phyloP scores from a whole-genome alignment of 169 alveolate species.

The Plasmodium adleri region DNA sequence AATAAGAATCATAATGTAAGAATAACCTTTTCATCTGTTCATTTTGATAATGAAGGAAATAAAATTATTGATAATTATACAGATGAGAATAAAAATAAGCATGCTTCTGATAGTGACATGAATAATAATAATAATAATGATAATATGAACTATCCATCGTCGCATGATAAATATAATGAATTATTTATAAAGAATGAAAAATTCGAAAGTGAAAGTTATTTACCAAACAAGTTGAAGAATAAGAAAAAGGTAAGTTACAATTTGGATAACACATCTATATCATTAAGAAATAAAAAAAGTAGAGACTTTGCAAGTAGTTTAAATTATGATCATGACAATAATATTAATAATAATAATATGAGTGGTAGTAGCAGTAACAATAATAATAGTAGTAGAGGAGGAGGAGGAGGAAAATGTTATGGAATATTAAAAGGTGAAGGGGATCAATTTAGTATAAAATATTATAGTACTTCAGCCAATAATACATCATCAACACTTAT shows the following conservation, averaged over 20 bases:
- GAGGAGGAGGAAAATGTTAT: not conserved
- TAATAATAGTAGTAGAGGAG: not conserved
- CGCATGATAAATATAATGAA: conserved; percentile 20
- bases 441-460: conserved; percentile 25
- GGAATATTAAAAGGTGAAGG: conserved; percentile 5
- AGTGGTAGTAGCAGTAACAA: not conserved
- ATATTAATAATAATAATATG: too few species aligned
- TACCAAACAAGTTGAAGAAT: conserved; percentile 44
- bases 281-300: conserved; percentile 30
- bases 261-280: conserved; percentile 61
- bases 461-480: conserved; percentile 43
- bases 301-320: not conserved
- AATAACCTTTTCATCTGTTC: not conserved
- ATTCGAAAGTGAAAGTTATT: conserved; percentile 30
- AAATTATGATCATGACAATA: not conserved
- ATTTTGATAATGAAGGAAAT: conserved; percentile 15
- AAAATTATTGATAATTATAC: not conserved
- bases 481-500: conserved; percentile 15
- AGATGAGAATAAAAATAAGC: conserved; percentile 10
- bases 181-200: conserved; percentile 34
- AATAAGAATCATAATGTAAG: not conserved
- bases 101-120: conserved; percentile 39
- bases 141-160: not conserved
- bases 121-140: conserved; percentile 6
- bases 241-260: conserved; percentile 66